phyloP scores from a whole-genome alignment of 371 early-diverging fungal genomes.

The Apophysomyces sp. region DNA sequence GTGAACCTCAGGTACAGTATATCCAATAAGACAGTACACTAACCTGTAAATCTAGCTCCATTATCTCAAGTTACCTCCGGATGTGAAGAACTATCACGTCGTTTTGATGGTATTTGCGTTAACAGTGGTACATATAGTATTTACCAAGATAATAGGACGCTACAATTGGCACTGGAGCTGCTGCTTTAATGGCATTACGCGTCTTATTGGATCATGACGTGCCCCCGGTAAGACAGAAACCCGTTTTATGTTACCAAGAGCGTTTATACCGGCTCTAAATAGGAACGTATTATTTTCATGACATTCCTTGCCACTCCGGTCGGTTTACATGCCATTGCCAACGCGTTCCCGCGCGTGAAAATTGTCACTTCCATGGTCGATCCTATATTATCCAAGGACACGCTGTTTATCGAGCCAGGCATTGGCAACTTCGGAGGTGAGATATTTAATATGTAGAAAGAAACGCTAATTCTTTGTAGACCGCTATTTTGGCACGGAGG shows the following conservation, averaged over 20 bases:
- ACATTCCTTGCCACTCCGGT: constrained; percentile 76
- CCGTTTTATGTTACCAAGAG: not conserved
- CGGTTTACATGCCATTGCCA: constrained; percentile 71
- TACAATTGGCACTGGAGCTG: constrained; percentile 85
- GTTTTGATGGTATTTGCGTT: constrained; percentile 52
- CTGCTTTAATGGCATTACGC: constrained; percentile 91
- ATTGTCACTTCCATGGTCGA: constrained; percentile 82
- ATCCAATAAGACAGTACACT: not conserved
- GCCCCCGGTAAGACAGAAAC: constrained; percentile 50
- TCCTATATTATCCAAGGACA: constrained; percentile 59
- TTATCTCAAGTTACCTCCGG: constrained; percentile 71
- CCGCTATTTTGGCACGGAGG: constrained; percentile 55
- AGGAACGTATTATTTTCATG: constrained; percentile 80
- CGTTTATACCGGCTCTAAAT: not conserved
- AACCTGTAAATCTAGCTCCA: constrained; percentile 51
- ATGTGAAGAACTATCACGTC: constrained; percentile 60
- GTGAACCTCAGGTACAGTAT: constrained; percentile 67
- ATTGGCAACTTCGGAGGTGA: constrained; percentile 85
- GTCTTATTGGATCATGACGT: constrained; percentile 88
- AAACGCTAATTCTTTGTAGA: constrained; percentile 18
- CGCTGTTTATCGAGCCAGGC: constrained; percentile 78
- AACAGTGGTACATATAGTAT: not conserved
- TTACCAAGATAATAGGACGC: constrained; percentile 57
- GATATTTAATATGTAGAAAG: not conserved
- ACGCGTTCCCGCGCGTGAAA: constrained; percentile 82